These are phyloP conservation scores for Cladophialophora carrionii DNA, from an alignment of 2,329 filamentous ascomycete species.

Conservation along the genomic window DNA sequence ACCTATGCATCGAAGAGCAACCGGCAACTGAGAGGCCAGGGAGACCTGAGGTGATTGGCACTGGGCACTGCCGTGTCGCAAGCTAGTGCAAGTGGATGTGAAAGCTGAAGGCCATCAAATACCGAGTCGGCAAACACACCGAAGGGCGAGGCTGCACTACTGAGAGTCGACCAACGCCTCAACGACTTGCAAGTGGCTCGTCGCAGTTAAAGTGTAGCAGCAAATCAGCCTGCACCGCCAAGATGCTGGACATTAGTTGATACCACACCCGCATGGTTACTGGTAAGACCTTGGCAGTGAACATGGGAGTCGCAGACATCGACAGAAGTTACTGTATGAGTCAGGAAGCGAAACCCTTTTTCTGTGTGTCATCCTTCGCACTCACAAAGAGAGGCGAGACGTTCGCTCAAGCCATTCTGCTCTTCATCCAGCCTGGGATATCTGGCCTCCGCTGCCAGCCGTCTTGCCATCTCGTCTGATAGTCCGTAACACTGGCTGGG, in stretches of 20 bases:
- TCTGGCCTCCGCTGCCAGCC: conserved; percentile 64
- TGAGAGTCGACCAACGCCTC: neutral
- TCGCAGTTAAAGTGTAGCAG: neutral
- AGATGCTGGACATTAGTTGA: neutral
- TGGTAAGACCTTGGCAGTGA: neutral
- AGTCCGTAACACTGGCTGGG: conserved; percentile 60
- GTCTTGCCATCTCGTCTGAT: conserved; percentile 58
- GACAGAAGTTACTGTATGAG: neutral
- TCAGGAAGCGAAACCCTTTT: neutral
- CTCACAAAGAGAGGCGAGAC: neutral
- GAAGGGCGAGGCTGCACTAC: conserved; percentile 3
- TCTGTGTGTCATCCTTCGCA: neutral
- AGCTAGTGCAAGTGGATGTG: neutral
- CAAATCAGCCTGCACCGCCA: neutral
- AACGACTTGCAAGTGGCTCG: neutral
- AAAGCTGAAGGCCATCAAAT: neutral
- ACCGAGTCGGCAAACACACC: neutral
- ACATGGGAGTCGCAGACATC: neutral
- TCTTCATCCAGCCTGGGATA: conserved; percentile 60
- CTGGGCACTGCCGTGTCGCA: neutral
- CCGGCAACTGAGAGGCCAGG: neutral
- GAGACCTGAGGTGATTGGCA: neutral
- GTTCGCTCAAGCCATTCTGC: conserved; percentile 11
- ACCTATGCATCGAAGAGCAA: neutral
- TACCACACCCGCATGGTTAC: neutral